Conservation (phyloP, 192 early-diverging fungal species). For the Backusella morwellensis region DNA sequence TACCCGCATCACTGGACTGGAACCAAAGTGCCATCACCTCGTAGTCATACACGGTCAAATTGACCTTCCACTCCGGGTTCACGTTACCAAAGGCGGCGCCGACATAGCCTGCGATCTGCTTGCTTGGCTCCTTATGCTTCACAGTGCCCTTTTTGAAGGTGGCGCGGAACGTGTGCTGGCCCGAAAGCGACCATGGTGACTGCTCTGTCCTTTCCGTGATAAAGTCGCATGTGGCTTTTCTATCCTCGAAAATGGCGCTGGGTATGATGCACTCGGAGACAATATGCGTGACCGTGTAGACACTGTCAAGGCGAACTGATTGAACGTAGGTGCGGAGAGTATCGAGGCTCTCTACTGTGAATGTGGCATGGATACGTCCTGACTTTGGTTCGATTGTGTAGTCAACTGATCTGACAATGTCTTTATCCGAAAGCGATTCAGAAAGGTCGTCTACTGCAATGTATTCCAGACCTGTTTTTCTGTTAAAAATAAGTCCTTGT, state of each 20-base stretch:
- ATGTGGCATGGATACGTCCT: not conserved
- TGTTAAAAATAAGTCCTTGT: not conserved
- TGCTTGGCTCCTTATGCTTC: constrained; percentile 7
- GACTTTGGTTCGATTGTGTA: not conserved
- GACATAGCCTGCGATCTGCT: constrained; percentile 10
- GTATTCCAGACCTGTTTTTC: constrained; percentile 11
- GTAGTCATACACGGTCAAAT: constrained; percentile 40
- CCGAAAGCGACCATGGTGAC: not conserved
- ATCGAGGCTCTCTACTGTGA: not conserved
- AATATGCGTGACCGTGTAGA: constrained; percentile 1
- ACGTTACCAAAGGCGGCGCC: constrained; percentile 20
- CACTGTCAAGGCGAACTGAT: not conserved
- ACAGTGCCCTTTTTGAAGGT: constrained; percentile 20
- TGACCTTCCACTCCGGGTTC: constrained; percentile 40
- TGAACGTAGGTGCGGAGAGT: not conserved
- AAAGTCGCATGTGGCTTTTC: not conserved
- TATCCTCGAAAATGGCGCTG: not conserved
- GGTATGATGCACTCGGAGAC: not conserved
- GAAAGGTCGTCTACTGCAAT: constrained; percentile 2
- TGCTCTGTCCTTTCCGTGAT: not conserved
- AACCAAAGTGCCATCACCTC: constrained; percentile 37
- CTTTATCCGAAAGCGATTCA: not conserved
- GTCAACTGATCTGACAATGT: not conserved
- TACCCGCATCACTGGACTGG: not conserved
- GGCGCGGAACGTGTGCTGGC: constrained; percentile 13